Conservation (phyloP, 257 asterid species). For the Solanum appendiculatum region DNA sequence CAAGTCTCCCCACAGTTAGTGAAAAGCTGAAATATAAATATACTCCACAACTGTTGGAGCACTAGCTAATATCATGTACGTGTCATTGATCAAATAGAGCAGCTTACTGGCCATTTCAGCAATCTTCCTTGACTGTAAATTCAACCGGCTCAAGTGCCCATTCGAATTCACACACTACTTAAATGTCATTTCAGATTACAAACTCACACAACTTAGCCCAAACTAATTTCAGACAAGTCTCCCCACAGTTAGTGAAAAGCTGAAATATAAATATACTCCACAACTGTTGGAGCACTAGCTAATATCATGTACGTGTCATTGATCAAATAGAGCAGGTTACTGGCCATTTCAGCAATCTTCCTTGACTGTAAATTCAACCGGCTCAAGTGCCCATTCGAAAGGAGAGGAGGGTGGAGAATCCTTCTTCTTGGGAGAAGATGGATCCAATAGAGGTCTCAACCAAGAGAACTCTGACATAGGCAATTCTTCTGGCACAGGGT, state of each 20-base stretch:
- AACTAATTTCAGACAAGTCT: background rate
- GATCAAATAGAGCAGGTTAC: background rate
- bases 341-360: conserved; percentile 4
- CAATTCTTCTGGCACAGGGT: conserved; percentile 26
- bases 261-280: background rate
- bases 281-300: background rate
- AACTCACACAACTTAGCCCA: background rate
- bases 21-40: background rate
- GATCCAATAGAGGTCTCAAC: conserved; percentile 22
- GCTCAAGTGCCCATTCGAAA: conserved; percentile 19
- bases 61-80: background rate
- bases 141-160: too few species aligned
- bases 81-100: background rate
- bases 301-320: background rate
- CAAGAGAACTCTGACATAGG: conserved; percentile 25
- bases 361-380: conserved; percentile 16
- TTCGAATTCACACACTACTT: background rate
- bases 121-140: too few species aligned
- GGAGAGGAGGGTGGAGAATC: conserved; percentile 15
- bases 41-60: background rate
- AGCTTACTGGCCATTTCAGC: background rate
- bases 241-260: background rate
- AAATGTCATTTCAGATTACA: background rate
- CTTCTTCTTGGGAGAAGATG: conserved; percentile 15
- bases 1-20: background rate